A percentile compares a stretch with the other conserved stretches of the same genome.
These are phyloP conservation scores for Auriculariales sp. DNA, from an alignment of 768 basidiomycete genomes.

Conservation along the genomic window DNA sequence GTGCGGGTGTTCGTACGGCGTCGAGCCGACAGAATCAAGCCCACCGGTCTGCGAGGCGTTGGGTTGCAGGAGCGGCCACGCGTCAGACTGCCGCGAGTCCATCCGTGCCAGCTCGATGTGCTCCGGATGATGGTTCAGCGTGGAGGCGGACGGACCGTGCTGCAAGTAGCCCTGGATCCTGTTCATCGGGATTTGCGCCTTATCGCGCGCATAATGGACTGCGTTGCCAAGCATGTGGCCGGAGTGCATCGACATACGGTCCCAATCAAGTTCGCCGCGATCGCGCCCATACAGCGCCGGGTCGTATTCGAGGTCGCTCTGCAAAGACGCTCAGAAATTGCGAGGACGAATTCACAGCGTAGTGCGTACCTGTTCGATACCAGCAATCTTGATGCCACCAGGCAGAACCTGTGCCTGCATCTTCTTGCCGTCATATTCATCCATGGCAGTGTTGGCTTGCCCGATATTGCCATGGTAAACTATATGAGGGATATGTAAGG, in stretches of 20 bases:
- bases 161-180: neutral
- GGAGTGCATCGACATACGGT: slow-evolving; percentile 59
- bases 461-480: slow-evolving; percentile 66
- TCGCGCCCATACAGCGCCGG: slow-evolving; percentile 66
- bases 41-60: neutral
- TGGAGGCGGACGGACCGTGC: neutral
- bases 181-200: neutral
- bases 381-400: slow-evolving; percentile 73
- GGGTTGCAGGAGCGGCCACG: neutral
- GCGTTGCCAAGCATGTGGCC: slow-evolving; percentile 22
- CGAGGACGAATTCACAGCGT: neutral
- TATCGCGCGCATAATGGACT: slow-evolving; percentile 4
- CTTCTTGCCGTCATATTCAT: slow-evolving; percentile 66
- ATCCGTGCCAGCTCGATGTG: neutral
- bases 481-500: neutral
- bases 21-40: neutral
- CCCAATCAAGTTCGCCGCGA: slow-evolving; percentile 81
- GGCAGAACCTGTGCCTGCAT: slow-evolving; percentile 62
- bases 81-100: neutral
- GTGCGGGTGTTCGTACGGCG: neutral
- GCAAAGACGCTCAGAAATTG: neutral
- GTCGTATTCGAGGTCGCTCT: slow-evolving; percentile 71
- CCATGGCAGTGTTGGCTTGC: slow-evolving; percentile 45
- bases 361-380: slow-evolving; percentile 48
- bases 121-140: neutral